These are phyloP conservation scores for Penicillium sp. DNA, from an alignment of 2,329 filamentous ascomycete species.

Conservation along the genomic window DNA sequence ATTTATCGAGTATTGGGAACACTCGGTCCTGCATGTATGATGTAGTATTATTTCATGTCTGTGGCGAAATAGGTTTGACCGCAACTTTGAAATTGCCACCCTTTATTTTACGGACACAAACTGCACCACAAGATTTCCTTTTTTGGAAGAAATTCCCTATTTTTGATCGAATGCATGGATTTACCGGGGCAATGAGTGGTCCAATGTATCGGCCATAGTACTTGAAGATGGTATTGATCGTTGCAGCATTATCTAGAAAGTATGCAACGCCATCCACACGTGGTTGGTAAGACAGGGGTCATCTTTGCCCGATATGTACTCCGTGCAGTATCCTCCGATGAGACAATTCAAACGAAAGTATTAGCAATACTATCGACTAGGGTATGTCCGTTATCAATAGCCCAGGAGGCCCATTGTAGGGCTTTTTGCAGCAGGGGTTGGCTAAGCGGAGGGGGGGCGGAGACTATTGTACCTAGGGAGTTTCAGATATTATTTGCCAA, in stretches of 20 bases:
- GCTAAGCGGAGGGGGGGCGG: not conserved
- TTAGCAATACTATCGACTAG: not conserved
- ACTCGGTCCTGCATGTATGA: not conserved
- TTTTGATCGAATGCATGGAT: not conserved
- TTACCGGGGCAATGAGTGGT: not conserved
- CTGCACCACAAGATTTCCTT: not conserved
- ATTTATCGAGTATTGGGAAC: not conserved
- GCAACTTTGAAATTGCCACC: constrained; percentile 28
- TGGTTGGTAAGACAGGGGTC: constrained; percentile 1
- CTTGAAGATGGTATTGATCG: not conserved
- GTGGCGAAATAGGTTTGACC: constrained; percentile 29
- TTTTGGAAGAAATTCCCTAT: not conserved
- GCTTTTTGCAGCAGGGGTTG: not conserved
- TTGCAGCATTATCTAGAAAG: not conserved
- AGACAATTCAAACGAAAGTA: not conserved
- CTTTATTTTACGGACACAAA: constrained; percentile 7
- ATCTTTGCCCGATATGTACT: not conserved
- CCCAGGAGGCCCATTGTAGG: not conserved
- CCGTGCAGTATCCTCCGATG: not conserved
- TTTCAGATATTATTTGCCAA: constrained; percentile 9
- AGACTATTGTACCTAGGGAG: not conserved
- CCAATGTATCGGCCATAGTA: not conserved
- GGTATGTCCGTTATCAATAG: not conserved
- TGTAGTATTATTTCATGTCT: not conserved
- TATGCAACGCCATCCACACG: constrained; percentile 1